Evolutionary conservation across 202 grass and related monocot species (phyloP), one percentile per base, ranked within the genome.

Genomic region (Zizania palustris): DNA sequence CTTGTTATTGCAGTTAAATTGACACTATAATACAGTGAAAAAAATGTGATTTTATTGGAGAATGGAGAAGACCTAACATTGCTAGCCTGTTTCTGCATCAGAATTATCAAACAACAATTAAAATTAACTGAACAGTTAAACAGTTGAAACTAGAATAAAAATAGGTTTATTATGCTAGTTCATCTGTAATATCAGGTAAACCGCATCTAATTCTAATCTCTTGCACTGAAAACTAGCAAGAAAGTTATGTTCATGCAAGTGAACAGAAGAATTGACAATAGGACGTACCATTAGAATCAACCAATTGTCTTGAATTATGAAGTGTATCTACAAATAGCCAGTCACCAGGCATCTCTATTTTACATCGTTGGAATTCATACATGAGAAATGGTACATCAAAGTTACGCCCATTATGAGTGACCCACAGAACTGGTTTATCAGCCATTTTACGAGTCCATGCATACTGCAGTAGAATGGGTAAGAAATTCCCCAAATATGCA

Each of bases 341-440:
- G 64, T 91, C 80, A 62, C 83, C 61, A 85, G 93, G 93, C 72
- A 90, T 73, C 28, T 91, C 90, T 63, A 62, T 12, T 69, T 90
- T 90, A 79, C 86, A 91, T 10, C 88, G 87, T 61, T 77, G 68
- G 66, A 98, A 86, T 87, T 98, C 91, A 73, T 69, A 85, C 50
- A 90, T 73, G 33, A 98, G 62, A 81, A 98, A 94, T 5, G 89
- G 89, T 55, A 98, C 89, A 65, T 98, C 95, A 88, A 98, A 98
- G 44, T 34, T 38, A 46, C 88, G 90, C 11, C 80, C 91, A 69
- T 94, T 90, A 71, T 98, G 95, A 74, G 89, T 87, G 72, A 98
- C 62, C 95, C 85, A 98, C 48, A 98, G 19, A 66, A 98, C 72
- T 49, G 91, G 95, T 84, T 90, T 95, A 45, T 85, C 87, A 15